phyloP scores from a whole-genome alignment of 495 filamentous ascomycete genomes.

The Daldinia caldariorum region DNA sequence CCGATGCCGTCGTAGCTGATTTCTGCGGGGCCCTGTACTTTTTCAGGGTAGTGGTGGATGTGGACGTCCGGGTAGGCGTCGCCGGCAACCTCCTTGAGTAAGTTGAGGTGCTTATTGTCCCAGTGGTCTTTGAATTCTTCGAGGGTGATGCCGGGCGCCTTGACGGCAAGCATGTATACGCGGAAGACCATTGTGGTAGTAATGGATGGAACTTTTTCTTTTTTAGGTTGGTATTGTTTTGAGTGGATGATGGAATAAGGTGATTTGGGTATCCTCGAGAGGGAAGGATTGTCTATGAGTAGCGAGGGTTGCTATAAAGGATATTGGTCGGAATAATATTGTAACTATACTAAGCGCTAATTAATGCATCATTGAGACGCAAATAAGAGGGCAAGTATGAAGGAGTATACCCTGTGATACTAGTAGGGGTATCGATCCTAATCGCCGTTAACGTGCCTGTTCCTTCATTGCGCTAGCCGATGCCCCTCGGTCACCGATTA shows the following conservation, averaged over 20 bases:
- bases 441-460: not conserved
- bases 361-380: not conserved
- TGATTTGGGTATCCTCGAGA: not conserved
- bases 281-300: not conserved
- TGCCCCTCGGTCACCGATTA: not conserved
- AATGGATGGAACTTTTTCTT: not conserved
- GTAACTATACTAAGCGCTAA: not conserved
- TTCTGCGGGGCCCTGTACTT: not conserved
- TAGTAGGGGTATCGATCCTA: not conserved
- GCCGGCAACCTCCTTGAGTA: not conserved
- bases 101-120: not conserved
- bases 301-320: not conserved
- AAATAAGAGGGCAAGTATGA: not conserved
- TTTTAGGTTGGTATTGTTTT: not conserved
- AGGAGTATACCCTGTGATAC: not conserved
- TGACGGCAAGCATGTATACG: not conserved
- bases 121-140: constrained; percentile 3
- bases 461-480: constrained; percentile 1
- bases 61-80: not conserved
- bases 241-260: not conserved
- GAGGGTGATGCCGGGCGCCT: constrained; percentile 3
- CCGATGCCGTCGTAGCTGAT: not conserved
- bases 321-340: not conserved
- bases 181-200: not conserved
- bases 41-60: not conserved